Evolutionary conservation across 257 asterid genomes (phyloP), one percentile per base, ranked within the genome.

Genomic region (Nicotiana sylvestris): DNA sequence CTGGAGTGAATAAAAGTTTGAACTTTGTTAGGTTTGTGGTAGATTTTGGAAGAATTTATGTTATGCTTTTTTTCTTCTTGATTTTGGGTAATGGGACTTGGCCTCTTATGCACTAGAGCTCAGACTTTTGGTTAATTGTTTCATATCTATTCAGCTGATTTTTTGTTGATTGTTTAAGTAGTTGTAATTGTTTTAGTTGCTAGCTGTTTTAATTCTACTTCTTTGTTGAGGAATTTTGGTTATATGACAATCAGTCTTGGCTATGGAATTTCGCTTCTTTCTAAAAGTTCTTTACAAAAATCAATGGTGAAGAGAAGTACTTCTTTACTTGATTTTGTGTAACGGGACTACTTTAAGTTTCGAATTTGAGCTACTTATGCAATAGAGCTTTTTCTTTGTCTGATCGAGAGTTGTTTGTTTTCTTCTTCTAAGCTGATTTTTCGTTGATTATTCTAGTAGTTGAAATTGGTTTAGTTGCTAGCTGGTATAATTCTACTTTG

Each of bases 1-100:
- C 83, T 94, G 96, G 96, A 94, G 98, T 72, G 97, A 92, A 82
- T 93, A 85, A 89, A 55, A 55, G 6, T 3, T 6, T 43, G 6
- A 62, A 39, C 78, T 70, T 70, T 70, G 21, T 70, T n/a, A 21
- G 35, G 11, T 70, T 70, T n/a, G 0, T 69, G 18, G 0, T 39
- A 69, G 77, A 67, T 69, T n/a, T 69, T 37, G 43, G 43, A 37
- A 37, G 72, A 15, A 3, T 51, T 11, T 56, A n/a, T 39, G 5
- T 39, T 39, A 17, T 68, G 56, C 32, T 9, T 37, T 39, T 69
- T 32, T 32, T 32, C 33, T 32, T 32, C 33, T 32, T 32, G 33
- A 32, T 32, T 32, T 32, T 32, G 33, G 33, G 33, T 32, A 32
- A 32, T 32, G 33, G 2, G 33, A 32, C 33, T 32, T 32, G 33